phyloP scores from a whole-genome alignment of 129 eudicot species.

The Centella asiatica region DNA sequence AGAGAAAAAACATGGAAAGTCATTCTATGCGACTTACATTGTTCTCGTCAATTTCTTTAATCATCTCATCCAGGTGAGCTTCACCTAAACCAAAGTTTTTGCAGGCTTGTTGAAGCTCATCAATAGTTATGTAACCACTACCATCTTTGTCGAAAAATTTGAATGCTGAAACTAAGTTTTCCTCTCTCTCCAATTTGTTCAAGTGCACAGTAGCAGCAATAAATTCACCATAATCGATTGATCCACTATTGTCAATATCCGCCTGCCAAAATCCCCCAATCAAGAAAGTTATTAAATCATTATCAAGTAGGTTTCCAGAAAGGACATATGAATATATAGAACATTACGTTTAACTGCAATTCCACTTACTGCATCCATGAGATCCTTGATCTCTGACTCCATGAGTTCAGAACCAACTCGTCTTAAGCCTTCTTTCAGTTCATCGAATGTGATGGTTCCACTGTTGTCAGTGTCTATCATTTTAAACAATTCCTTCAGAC shows the following conservation, averaged over 20 bases:
- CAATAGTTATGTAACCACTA: conserved; percentile 91
- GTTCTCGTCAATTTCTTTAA: conserved; percentile 87
- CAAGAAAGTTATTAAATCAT: background rate
- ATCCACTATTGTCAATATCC: conserved; percentile 86
- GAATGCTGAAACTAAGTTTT: conserved; percentile 80
- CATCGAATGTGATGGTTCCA: conserved; percentile 85
- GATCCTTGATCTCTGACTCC: conserved; percentile 88
- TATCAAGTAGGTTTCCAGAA: background rate
- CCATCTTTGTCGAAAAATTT: conserved; percentile 90
- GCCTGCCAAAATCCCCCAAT: conserved; percentile 41
- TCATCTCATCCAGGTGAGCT: conserved; percentile 76
- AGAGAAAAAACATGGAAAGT: background rate
- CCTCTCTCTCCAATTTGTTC: conserved; percentile 92
- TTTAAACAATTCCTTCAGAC: conserved; percentile 78
- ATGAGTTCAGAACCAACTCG: conserved; percentile 81
- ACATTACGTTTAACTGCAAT: background rate
- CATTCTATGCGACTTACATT: conserved; percentile 43
- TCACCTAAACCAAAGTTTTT: conserved; percentile 84
- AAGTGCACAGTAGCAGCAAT: conserved; percentile 93
- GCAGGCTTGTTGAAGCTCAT: conserved; percentile 95
- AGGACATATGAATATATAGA: background rate
- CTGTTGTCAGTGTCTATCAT: conserved; percentile 87
- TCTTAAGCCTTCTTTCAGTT: conserved; percentile 73
- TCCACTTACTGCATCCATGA: conserved; percentile 79
- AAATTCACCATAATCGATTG: conserved; percentile 91